A percentile compares a stretch with the other conserved stretches of the same genome.
Evolutionary conservation across 768 basidiomycete genomes (phyloP).

Genomic region (Hortiboletus flavorubellus): DNA sequence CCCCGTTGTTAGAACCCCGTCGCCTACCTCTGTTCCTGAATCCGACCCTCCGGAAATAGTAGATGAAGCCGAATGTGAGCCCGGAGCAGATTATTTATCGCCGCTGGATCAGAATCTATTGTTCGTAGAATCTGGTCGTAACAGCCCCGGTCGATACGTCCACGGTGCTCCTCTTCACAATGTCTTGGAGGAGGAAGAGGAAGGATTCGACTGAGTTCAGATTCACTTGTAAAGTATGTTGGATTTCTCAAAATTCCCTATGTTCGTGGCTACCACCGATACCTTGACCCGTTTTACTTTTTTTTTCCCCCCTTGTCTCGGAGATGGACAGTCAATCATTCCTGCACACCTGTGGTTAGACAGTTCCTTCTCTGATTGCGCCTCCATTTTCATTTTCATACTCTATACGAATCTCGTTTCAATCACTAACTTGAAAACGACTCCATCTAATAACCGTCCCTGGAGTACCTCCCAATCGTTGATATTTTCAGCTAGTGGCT

Average conservation of each 20-base stretch:
- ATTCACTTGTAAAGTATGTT: slow-evolving; percentile 21
- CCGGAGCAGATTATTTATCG: slow-evolving; percentile 25
- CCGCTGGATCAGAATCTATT: slow-evolving; percentile 33
- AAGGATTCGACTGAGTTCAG: slow-evolving; percentile 44
- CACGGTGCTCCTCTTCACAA: slow-evolving; percentile 87
- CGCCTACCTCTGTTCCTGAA: slow-evolving; percentile 18
- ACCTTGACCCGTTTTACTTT: slow-evolving; percentile 15
- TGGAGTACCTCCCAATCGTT: slow-evolving; percentile 23
- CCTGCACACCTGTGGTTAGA: not conserved
- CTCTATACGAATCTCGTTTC: slow-evolving; percentile 4
- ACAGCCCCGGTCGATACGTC: slow-evolving; percentile 68
- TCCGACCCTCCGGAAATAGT: slow-evolving; percentile 26
- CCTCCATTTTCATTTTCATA: not conserved
- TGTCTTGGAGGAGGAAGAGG: slow-evolving; percentile 73
- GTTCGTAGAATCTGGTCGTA: slow-evolving; percentile 50
- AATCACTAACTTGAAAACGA: slow-evolving; percentile 14
- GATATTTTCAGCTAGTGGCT: slow-evolving; percentile 17
- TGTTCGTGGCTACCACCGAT: slow-evolving; percentile 25
- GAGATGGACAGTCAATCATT: slow-evolving; percentile 11
- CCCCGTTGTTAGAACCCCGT: not conserved
- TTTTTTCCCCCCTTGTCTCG: slow-evolving; percentile 1
- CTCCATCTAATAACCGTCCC: slow-evolving; percentile 23
- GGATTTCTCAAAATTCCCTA: slow-evolving; percentile 7
- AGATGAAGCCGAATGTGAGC: slow-evolving; percentile 28
- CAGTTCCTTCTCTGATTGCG: slow-evolving; percentile 1